A percentile compares a stretch with the other conserved stretches of the same genome.
phyloP scores from a whole-genome alignment of 2,329 filamentous ascomycete genomes.

The Aureobasidium sp. region DNA sequence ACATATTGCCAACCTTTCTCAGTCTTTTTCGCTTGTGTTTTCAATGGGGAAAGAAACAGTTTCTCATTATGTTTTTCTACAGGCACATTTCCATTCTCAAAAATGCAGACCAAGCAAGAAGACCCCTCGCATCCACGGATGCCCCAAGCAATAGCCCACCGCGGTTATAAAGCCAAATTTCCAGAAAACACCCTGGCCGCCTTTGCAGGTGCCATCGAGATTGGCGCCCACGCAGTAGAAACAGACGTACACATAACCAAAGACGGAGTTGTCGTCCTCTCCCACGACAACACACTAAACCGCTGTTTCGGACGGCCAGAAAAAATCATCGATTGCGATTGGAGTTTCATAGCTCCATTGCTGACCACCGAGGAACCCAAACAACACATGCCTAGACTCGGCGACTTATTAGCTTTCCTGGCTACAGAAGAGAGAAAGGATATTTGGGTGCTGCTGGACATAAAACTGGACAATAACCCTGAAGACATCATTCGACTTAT shows the following conservation, averaged over 20 bases:
- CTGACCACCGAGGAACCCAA: slow-evolving; percentile 73
- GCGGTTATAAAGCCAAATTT: slow-evolving; percentile 79
- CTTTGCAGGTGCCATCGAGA: slow-evolving; percentile 77
- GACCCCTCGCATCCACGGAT: slow-evolving; percentile 8
- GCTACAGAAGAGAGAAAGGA: slow-evolving; percentile 68
- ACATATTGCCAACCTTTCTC: too few relatives aligned
- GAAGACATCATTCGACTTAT: slow-evolving; percentile 76
- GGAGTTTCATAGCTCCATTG: slow-evolving; percentile 75
- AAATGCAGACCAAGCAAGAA: slow-evolving; percentile 3
- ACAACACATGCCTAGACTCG: slow-evolving; percentile 76
- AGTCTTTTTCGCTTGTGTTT: neutral
- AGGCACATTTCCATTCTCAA: slow-evolving; percentile 20
- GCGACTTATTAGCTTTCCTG: slow-evolving; percentile 79
- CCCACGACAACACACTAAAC: slow-evolving; percentile 74
- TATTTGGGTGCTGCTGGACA: slow-evolving; percentile 87
- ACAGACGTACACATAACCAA: slow-evolving; percentile 87
- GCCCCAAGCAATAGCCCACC: slow-evolving; percentile 81
- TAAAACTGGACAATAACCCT: slow-evolving; percentile 83
- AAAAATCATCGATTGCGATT: slow-evolving; percentile 79
- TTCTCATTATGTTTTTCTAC: neutral
- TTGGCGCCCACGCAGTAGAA: slow-evolving; percentile 84
- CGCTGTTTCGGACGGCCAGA: slow-evolving; percentile 83
- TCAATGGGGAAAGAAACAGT: too few relatives aligned
- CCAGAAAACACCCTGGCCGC: slow-evolving; percentile 91
- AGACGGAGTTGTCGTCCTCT: slow-evolving; percentile 84